Evolutionary conservation across 495 filamentous ascomycete genomes (phyloP), one percentile per base, ranked within the genome.

Genomic region (Parathielavia appendiculata): DNA sequence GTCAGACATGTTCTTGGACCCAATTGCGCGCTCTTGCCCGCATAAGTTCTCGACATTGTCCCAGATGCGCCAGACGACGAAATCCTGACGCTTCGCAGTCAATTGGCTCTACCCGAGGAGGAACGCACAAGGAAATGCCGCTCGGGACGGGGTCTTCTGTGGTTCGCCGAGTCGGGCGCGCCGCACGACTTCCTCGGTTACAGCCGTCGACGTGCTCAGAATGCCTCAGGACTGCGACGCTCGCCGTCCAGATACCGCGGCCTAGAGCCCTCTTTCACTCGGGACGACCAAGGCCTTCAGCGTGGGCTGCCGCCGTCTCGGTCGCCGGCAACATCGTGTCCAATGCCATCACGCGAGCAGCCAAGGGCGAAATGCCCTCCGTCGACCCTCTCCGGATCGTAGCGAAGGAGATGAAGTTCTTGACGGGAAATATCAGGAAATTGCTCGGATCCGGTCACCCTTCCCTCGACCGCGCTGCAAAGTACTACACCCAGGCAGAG

Each of bases 401-500:
- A 20, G 91, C 88, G 51, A 95, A 95, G 74, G 92, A 97, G 75
- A 86, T 97, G 83, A 95, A 95, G 73, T 93, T 92, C 65, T 73
- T 96, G 69, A 95, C 84, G 17, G 89, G 88, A 51, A 95, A 95
- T 67, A 93, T 96, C 67, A 79, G 88, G 49, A 86, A 91, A 67
- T 78, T 97, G 30, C 76, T 97, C 20, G 92, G 92, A 6, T 95
- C 92, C 0, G 91, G 92, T 1, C 92, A 97, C 70, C 95, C 92
- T 6, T 88, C 90, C 19, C 79, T 98, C 41, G 95, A 98, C 67
- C 92, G 87, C 51, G 91, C 95, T 16, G 90, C 95, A 32, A 98
- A 97, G 70, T 97, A 98, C 78, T 98, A 98, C 69, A 96, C 93
- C n/a, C 86, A 89, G 63, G 87, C 87, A 51, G 91, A 97, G 73